phyloP scores from a whole-genome alignment of 2,329 filamentous ascomycete species.

The Verticillium nubilum region DNA sequence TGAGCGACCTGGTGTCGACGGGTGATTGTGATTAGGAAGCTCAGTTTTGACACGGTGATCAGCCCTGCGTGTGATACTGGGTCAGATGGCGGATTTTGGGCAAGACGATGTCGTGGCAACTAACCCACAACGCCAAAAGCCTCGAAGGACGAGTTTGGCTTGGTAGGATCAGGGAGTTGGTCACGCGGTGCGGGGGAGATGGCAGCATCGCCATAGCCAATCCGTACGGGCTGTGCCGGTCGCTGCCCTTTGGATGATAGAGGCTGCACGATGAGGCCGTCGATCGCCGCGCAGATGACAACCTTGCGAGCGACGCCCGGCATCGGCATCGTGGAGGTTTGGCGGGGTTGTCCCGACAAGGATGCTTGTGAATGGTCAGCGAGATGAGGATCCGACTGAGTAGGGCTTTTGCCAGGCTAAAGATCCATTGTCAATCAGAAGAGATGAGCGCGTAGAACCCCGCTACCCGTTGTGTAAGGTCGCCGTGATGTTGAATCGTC shows the following conservation, averaged over 20 bases:
- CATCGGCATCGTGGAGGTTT: conserved; percentile 41
- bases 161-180: conserved; percentile 35
- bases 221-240: conserved; percentile 52
- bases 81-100: conserved; percentile 1
- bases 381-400: not conserved
- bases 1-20: conserved; percentile 84
- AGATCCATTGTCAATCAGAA: not conserved
- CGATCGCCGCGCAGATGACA: conserved; percentile 71
- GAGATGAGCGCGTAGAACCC: not conserved
- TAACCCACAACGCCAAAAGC: conserved; percentile 56
- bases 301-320: conserved; percentile 74
- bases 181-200: conserved; percentile 40
- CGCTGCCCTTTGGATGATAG: conserved; percentile 55
- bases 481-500: not conserved
- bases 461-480: not conserved
- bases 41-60: conserved; percentile 72
- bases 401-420: not conserved
- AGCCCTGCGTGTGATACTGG: conserved; percentile 53
- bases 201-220: conserved; percentile 62
- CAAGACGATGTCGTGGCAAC: conserved; percentile 7
- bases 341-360: not conserved
- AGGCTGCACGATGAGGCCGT: conserved; percentile 78
- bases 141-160: conserved; percentile 46
- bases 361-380: not conserved
- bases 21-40: conserved; percentile 83